These are phyloP conservation scores for Globisporangium polare DNA, from an alignment of 352 stramenopile species.

Conservation along the genomic window DNA sequence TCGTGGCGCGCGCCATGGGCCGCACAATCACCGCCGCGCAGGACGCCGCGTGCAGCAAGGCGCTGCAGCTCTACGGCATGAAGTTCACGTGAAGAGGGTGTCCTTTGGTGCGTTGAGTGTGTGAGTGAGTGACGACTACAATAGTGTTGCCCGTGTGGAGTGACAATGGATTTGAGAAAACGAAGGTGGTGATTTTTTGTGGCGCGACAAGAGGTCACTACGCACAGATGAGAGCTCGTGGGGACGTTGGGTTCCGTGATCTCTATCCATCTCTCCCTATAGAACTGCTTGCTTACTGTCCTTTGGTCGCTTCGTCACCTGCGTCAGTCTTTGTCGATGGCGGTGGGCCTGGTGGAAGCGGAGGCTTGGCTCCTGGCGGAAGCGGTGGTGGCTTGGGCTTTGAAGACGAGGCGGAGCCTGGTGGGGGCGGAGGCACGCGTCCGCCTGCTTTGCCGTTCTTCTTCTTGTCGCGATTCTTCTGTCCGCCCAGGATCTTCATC, in stretches of 20 bases:
- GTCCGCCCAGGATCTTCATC: conserved; percentile 79
- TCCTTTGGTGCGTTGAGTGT: background rate
- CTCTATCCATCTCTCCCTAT: background rate
- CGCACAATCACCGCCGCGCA: conserved; percentile 67
- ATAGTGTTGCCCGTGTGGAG: background rate
- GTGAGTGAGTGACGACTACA: background rate
- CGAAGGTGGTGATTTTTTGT: background rate
- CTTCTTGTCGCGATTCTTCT: conserved; percentile 24
- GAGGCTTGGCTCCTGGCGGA: conserved; percentile 54
- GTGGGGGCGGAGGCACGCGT: conserved; percentile 24
- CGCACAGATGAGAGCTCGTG: background rate
- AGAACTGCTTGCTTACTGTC: conserved; percentile 5
- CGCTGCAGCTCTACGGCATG: conserved; percentile 64
- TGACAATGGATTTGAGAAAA: background rate
- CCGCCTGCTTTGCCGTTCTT: conserved; percentile 19
- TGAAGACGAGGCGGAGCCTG: conserved; percentile 11
- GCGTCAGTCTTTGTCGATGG: conserved; percentile 20
- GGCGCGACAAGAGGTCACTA: background rate
- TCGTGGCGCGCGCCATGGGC: conserved; percentile 54
- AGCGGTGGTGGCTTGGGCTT: conserved; percentile 59
- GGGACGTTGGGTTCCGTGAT: background rate
- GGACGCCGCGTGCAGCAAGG: conserved; percentile 62
- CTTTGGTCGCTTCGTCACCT: conserved; percentile 30
- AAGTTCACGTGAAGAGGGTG: conserved; percentile 31
- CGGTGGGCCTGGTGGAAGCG: conserved; percentile 54